Base-by-base conservation (phyloP, 2,329 filamentous ascomycete genomes). In the Rutstroemia sp. region DNA sequence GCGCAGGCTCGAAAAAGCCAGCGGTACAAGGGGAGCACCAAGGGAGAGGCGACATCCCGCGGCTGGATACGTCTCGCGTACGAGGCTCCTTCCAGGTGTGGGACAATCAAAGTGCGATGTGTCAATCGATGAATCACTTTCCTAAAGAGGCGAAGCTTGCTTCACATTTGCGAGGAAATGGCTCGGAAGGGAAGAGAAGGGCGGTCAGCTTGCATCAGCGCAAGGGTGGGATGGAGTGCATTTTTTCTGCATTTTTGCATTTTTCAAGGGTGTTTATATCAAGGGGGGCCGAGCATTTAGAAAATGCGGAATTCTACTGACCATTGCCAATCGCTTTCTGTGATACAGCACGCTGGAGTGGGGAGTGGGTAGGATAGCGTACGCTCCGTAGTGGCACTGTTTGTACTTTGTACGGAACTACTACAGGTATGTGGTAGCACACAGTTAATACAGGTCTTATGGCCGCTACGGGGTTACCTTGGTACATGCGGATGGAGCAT, bases 1-100 rank as follows among this genome's bases (percentile, higher is more conserved):
- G 56, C 56, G 58, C 56, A 60, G 52, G 60, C 57, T 59, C 63
- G 61, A 60, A 58, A 59, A 60, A 58, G 63, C 60, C 59, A 57
- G 61, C 54, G 57, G 49, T 62, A 62, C 60, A 63, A 60, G 60
- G 51, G 57, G 30, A 34, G 9, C 30, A 34, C 57, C 34, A 54
- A 56, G 49, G 54, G 45, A 39, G 48, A 17, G 37, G 48, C 47
- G 44, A 55, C 46, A 55, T 50, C 52, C 52, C 38, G 53, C 53
- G 53, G 53, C 53, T 51, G 38, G 53, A 38, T 51, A 51, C 53
- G 49, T 54, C 25, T 50, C 52, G 52, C 52, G 52, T 49, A 54
- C 52, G 45, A 54, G 52, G 52, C 53, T 55, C 46, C 46, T 55
- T 50, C 46, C 14, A 19, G 60, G 62, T 60, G 64, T 63, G 64